A percentile compares a stretch with the other conserved stretches of the same genome.
Evolutionary conservation across 2,329 filamentous ascomycete genomes (phyloP).

Genomic region (Cytospora piceicola): DNA sequence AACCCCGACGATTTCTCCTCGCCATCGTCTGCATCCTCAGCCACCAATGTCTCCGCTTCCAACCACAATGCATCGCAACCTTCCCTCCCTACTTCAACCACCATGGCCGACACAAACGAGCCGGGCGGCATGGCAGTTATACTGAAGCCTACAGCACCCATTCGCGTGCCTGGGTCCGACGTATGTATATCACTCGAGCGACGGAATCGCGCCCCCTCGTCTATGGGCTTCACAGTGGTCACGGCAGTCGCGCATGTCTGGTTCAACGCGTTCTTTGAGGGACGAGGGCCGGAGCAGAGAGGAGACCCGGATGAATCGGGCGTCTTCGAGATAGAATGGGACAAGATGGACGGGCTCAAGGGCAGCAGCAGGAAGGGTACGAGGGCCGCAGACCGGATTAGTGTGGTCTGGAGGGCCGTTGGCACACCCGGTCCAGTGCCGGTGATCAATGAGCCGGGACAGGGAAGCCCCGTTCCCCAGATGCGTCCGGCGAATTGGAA

Average conservation of each 20-base stretch:
- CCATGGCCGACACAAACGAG: slow-evolving; percentile 47
- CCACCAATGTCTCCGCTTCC: slow-evolving; percentile 27
- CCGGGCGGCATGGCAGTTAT: slow-evolving; percentile 74
- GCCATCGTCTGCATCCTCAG: slow-evolving; percentile 18
- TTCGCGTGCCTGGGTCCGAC: slow-evolving; percentile 79
- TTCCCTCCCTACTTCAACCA: slow-evolving; percentile 17
- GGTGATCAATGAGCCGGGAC: slow-evolving; percentile 66
- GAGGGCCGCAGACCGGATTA: slow-evolving; percentile 77
- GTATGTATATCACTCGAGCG: slow-evolving; percentile 90
- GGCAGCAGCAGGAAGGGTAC: slow-evolving; percentile 83
- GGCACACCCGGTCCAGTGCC: slow-evolving; percentile 35
- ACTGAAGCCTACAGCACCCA: slow-evolving; percentile 69
- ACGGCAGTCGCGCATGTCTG: slow-evolving; percentile 93
- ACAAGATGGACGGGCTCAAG: slow-evolving; percentile 89
- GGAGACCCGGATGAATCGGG: slow-evolving; percentile 70
- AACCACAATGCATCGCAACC: slow-evolving; percentile 24
- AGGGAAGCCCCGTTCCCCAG: slow-evolving; percentile 72
- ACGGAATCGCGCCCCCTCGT: slow-evolving; percentile 76
- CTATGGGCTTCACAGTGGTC: slow-evolving; percentile 84
- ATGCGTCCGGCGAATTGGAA: slow-evolving; percentile 75
- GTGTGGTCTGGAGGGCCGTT: slow-evolving; percentile 77
- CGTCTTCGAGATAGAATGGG: slow-evolving; percentile 63
- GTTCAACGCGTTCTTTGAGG: slow-evolving; percentile 96
- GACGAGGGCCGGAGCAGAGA: slow-evolving; percentile 69
- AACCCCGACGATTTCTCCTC: slow-evolving; percentile 32